phyloP scores from a whole-genome alignment of 2,329 filamentous ascomycete genomes.

The Sporothrix globosa region DNA sequence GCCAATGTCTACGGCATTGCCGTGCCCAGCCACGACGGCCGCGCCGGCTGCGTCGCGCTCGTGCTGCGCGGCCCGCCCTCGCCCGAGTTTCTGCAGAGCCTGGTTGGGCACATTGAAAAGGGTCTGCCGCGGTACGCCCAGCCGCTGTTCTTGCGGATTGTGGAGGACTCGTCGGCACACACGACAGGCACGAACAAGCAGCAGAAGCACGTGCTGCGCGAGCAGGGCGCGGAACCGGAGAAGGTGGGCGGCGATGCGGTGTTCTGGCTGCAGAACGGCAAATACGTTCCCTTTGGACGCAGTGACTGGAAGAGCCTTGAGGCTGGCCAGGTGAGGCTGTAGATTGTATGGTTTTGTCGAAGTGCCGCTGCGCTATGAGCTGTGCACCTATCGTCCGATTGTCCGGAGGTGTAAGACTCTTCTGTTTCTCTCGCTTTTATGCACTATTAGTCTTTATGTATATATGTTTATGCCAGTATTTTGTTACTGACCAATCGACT shows the following conservation, averaged over 20 bases:
- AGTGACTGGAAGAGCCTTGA: conserved; percentile 71
- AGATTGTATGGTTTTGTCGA: conserved; percentile 16
- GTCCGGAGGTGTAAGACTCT: not conserved
- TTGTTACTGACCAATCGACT: not conserved
- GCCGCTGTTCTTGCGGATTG: conserved; percentile 75
- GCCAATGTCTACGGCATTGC: conserved; percentile 85
- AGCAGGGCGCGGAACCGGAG: conserved; percentile 71
- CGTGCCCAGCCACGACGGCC: conserved; percentile 78
- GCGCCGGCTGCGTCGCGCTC: conserved; percentile 70
- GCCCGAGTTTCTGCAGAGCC: conserved; percentile 53
- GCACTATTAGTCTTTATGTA: not conserved
- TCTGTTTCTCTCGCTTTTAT: not conserved
- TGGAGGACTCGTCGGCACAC: conserved; percentile 59
- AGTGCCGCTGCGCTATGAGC: not conserved
- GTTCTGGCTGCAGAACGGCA: conserved; percentile 67
- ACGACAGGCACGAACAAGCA: conserved; percentile 87
- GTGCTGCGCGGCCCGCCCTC: conserved; percentile 52
- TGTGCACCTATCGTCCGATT: not conserved
- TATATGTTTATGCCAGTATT: not conserved
- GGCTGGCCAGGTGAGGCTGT: conserved; percentile 72
- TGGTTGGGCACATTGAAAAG: conserved; percentile 62
- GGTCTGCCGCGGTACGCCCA: conserved; percentile 73
- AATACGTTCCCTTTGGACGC: conserved; percentile 68
- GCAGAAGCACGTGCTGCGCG: conserved; percentile 74
- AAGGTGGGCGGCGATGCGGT: conserved; percentile 55